Percentiles rank a stretch among this genome's conserved stretches.
Evolutionary conservation across 2,329 filamentous ascomycete genomes (phyloP).

Genomic region (Trichophyton equinum): DNA sequence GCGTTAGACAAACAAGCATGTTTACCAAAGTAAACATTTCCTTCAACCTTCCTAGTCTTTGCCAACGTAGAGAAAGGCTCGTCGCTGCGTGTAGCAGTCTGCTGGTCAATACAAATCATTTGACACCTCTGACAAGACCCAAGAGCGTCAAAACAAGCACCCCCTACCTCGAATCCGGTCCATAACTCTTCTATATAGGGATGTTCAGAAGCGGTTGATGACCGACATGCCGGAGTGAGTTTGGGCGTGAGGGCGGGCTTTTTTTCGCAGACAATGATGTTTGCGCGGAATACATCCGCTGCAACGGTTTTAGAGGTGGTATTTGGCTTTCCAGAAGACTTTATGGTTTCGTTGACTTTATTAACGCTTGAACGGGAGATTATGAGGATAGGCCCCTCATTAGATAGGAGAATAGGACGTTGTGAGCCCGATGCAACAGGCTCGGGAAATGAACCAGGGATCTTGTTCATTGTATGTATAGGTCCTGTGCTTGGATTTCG

Average conservation of each 20-base stretch:
- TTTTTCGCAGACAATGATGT: conserved; percentile 59
- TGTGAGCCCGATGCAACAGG: conserved; percentile 28
- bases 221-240: conserved; percentile 16
- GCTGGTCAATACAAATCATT: conserved; percentile 91
- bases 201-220: conserved; percentile 31
- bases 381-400: conserved; percentile 84
- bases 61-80: conserved; percentile 83
- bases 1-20: conserved; percentile 44
- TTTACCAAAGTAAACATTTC: conserved; percentile 79
- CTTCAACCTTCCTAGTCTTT: conserved; percentile 71
- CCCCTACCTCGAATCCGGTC: conserved; percentile 54
- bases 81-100: conserved; percentile 60
- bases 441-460: conserved; percentile 44
- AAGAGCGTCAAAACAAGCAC: conserved; percentile 45
- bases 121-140: conserved; percentile 82
- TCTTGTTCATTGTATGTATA: conserved; percentile 31
- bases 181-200: conserved; percentile 75
- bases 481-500: background rate
- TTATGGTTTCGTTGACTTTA: conserved; percentile 61
- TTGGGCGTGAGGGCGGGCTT: conserved; percentile 20
- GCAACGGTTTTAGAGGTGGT: conserved; percentile 43
- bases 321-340: conserved; percentile 27
- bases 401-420: conserved; percentile 63
- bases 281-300: conserved; percentile 72
- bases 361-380: conserved; percentile 71